Evolutionary conservation across 352 stramenopile genomes (phyloP), one percentile per base, ranked within the genome.

Genomic region (Globisporangium mamillatum): DNA sequence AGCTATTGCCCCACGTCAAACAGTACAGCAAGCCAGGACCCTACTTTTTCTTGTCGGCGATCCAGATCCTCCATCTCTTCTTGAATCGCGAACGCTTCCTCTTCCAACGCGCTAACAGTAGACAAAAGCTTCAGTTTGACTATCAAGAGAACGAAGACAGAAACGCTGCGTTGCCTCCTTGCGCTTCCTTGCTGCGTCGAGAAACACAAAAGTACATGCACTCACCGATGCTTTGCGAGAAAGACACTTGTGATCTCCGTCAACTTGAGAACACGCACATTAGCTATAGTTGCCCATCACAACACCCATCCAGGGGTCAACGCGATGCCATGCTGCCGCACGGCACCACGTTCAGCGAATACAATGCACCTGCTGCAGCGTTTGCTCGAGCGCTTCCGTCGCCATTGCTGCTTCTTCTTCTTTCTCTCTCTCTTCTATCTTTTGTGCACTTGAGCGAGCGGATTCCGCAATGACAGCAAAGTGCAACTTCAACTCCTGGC

Each of bases 61-160:
- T 90, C 57, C 25, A 93, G 69, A 32, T 86, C 72, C 10, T 89
- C 75, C 69, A 93, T 75, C 63, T 87, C 84, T 9, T 66, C 74
- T 73, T 90, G 84, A 54, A 93, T 89, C 65, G 65, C 76, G 5
- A 64, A 64, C 1, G 76, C 78, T 41, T 93, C 82, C 8, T 77
- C 75, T 53, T 84, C 80, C 25, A 91, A 67, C 62, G 80, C 77
- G 18, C 83, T 91, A n/a, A 18, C 5, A 46, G 25, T 53, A 14
- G 29, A 9, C 59, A 58, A n/a, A n/a, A 64, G 1, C 8, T 27
- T 24, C 32, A 38, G 20, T 38, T 34, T 38, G 10, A 12, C 6
- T 9, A 12, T 20, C 50, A 56, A 27, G 50, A 29, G 5, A 24
- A 24, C 44, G n/a, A 52, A 9, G 5, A 52, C 7, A 24, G 2